Percentiles rank a stretch among this genome's conserved stretches.
phyloP scores from a whole-genome alignment of 1,284 basidiomycete genomes.

The Trametes sp. region DNA sequence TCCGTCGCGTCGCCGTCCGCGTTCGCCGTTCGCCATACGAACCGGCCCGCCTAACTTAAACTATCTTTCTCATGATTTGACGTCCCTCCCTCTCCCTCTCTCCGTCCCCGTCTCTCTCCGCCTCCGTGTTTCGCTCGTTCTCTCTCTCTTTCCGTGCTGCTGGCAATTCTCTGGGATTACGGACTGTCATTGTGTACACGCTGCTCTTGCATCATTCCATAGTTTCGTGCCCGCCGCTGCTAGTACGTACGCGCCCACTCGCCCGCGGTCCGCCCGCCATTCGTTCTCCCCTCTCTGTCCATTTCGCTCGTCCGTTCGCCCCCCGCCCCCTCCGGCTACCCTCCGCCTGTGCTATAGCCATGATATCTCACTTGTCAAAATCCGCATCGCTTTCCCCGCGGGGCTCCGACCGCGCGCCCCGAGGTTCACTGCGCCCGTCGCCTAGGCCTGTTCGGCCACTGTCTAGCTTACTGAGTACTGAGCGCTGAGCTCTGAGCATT shows the following conservation, averaged over 20 bases:
- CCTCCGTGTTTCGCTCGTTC: slow-evolving; percentile 19
- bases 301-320: slow-evolving; percentile 16
- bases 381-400: slow-evolving; percentile 12
- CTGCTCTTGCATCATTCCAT: slow-evolving; percentile 38
- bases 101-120: slow-evolving; percentile 17
- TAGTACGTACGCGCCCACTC: slow-evolving; percentile 29
- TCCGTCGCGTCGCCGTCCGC: slow-evolving; percentile 16
- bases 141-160: slow-evolving; percentile 30
- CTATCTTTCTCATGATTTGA: slow-evolving; percentile 34
- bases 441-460: neutral
- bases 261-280: slow-evolving; percentile 21
- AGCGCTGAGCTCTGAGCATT: no score
- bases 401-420: slow-evolving; percentile 1
- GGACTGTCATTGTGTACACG: slow-evolving; percentile 41
- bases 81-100: no score
- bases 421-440: slow-evolving; percentile 1
- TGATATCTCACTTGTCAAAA: slow-evolving; percentile 23
- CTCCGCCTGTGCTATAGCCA: slow-evolving; percentile 32
- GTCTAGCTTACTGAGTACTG: neutral
- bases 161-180: slow-evolving; percentile 37
- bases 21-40: slow-evolving; percentile 10
- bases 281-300: slow-evolving; percentile 10
- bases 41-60: slow-evolving; percentile 35
- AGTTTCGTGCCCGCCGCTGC: slow-evolving; percentile 29
- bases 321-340: slow-evolving; percentile 16